A percentile compares a stretch with the other conserved stretches of the same genome.
phyloP scores from a whole-genome alignment of 352 stramenopile genomes.

The Blastocystis sp. region DNA sequence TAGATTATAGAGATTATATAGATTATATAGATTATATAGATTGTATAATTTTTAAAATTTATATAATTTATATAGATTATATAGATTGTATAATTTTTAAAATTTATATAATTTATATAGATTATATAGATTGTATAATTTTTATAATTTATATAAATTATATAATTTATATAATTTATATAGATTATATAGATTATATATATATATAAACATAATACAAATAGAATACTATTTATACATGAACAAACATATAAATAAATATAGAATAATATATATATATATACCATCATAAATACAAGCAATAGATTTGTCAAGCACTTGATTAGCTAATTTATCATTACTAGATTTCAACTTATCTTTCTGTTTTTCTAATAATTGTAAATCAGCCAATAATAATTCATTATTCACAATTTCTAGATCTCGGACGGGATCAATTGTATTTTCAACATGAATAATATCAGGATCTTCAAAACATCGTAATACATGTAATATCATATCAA shows the following conservation, averaged over 20 bases:
- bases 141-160: too few relatives aligned
- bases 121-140: too few relatives aligned
- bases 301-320: conserved; percentile 11
- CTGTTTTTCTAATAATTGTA: conserved; percentile 23
- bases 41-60: too few relatives aligned
- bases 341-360: not conserved
- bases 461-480: conserved; percentile 64
- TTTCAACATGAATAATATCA: conserved; percentile 62
- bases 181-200: too few relatives aligned
- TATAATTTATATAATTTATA: too few relatives aligned
- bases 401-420: conserved; percentile 62
- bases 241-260: conserved; percentile 62
- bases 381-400: conserved; percentile 53
- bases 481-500: conserved; percentile 60
- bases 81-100: too few relatives aligned
- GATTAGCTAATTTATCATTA: not conserved
- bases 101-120: too few relatives aligned
- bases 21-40: too few relatives aligned
- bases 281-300: conserved; percentile 45
- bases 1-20: too few relatives aligned
- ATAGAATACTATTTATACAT: conserved; percentile 56
- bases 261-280: conserved; percentile 55
- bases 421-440: conserved; percentile 56
- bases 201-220: conserved; percentile 52
- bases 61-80: too few relatives aligned